phyloP scores from a whole-genome alignment of 495 filamentous ascomycete genomes.

The Aspergillus cavernicola region DNA sequence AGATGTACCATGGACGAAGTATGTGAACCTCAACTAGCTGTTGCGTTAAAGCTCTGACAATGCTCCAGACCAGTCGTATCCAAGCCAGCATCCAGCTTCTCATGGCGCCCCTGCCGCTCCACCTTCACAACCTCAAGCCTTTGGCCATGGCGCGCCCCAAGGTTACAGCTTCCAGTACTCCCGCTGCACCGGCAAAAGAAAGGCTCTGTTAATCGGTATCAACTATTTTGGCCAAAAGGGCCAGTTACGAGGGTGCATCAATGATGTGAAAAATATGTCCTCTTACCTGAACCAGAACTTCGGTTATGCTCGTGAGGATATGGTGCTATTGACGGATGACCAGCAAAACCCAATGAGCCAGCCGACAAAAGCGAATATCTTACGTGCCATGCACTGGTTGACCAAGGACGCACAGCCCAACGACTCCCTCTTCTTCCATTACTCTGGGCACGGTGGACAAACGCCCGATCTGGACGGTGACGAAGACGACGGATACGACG shows the following conservation, averaged over 20 bases:
- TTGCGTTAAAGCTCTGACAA: not conserved
- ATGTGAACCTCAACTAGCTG: not conserved
- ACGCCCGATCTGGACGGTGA: constrained; percentile 95
- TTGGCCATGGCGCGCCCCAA: constrained; percentile 74
- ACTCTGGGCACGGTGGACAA: constrained; percentile 95
- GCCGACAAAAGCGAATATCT: constrained; percentile 92
- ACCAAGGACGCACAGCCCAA: constrained; percentile 93
- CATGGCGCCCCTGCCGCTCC: constrained; percentile 38
- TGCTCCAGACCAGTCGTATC: constrained; percentile 26
- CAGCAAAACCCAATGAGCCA: constrained; percentile 97
- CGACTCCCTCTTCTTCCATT: constrained; percentile 98
- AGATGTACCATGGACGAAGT: constrained; percentile 33
- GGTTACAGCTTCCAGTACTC: constrained; percentile 87
- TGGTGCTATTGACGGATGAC: constrained; percentile 97
- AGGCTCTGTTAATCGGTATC: constrained; percentile 93
- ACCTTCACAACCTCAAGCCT: constrained; percentile 48
- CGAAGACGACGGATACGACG: constrained; percentile 93
- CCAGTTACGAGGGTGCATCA: constrained; percentile 92
- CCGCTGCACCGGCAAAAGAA: constrained; percentile 82
- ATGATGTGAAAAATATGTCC: constrained; percentile 98
- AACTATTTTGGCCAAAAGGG: constrained; percentile 96
- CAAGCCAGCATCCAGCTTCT: constrained; percentile 20
- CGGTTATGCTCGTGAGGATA: constrained; percentile 92
- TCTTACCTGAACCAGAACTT: constrained; percentile 86
- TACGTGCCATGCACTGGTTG: constrained; percentile 97